phyloP scores from a whole-genome alignment of 2,329 filamentous ascomycete species.

The Aquanectria penicillioides region DNA sequence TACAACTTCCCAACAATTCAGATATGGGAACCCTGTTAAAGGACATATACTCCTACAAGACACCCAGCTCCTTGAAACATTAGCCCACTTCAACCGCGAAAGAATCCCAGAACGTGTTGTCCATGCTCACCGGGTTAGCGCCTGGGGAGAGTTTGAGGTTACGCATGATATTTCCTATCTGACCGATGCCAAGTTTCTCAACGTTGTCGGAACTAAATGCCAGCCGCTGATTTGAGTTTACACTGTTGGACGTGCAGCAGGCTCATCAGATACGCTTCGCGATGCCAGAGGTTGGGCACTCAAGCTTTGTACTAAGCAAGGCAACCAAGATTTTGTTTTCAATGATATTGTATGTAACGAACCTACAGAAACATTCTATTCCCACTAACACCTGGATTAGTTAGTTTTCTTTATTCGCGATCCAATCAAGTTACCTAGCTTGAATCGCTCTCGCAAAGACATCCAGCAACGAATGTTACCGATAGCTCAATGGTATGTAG shows the following conservation, averaged over 20 bases:
- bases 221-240: conserved; percentile 74
- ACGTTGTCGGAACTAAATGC: conserved; percentile 61
- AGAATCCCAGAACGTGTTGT: conserved; percentile 56
- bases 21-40: conserved; percentile 1
- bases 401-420: conserved; percentile 83
- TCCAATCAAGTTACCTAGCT: conserved; percentile 78
- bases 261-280: conserved; percentile 73
- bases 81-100: conserved; percentile 64
- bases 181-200: conserved; percentile 64
- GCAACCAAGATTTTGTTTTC: conserved; percentile 78
- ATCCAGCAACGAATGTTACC: conserved; percentile 77
- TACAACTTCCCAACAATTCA: conserved; percentile 2
- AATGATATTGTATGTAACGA: conserved; percentile 68
- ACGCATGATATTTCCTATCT: conserved; percentile 66
- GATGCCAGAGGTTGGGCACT: conserved; percentile 76
- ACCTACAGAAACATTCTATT: background rate
- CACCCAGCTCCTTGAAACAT: conserved; percentile 71
- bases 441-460: conserved; percentile 83
- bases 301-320: conserved; percentile 72
- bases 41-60: conserved; percentile 63
- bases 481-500: conserved; percentile 66
- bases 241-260: conserved; percentile 74
- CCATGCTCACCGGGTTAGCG: conserved; percentile 46
- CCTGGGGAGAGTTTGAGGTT: conserved; percentile 69
- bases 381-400: background rate